Evolutionary conservation across 108 stramenopile genomes (phyloP).

Genomic region (Fistulifera pelliculosa): DNA sequence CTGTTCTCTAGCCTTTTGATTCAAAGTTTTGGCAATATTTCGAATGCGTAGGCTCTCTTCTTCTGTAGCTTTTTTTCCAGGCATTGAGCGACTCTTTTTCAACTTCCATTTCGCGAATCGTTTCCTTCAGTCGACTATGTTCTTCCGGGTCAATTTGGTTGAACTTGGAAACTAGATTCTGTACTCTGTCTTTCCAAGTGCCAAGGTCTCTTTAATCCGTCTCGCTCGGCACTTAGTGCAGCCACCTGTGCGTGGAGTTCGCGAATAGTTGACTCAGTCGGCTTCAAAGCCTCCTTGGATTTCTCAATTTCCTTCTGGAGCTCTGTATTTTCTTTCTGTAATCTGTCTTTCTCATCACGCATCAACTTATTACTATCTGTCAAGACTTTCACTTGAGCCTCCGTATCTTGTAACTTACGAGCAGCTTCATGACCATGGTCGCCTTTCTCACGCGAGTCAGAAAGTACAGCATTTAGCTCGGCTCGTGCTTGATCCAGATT

Average conservation of each 20-base stretch:
- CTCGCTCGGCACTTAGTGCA: conserved; percentile 63
- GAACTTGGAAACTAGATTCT: conserved; percentile 75
- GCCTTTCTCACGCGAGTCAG: conserved; percentile 14
- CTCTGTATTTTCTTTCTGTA: conserved; percentile 24
- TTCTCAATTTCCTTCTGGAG: conserved; percentile 28
- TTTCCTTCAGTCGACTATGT: conserved; percentile 55
- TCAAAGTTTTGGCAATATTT: conserved; percentile 43
- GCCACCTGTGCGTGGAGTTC: conserved; percentile 54
- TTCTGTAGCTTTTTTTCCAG: conserved; percentile 43
- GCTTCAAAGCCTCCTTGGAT: conserved; percentile 31
- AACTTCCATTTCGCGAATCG: conserved; percentile 38
- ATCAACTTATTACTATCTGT: conserved; percentile 73
- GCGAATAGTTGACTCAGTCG: conserved; percentile 29
- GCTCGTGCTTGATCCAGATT: conserved; percentile 72
- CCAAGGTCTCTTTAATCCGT: conserved; percentile 71
- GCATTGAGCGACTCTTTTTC: conserved; percentile 36
- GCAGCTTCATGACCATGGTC: not conserved
- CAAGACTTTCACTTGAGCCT: conserved; percentile 59
- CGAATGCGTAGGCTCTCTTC: conserved; percentile 51
- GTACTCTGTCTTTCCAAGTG: conserved; percentile 78
- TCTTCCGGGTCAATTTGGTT: conserved; percentile 87
- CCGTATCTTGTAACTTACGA: conserved; percentile 39
- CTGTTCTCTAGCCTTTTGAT: conserved; percentile 49
- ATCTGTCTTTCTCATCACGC: conserved; percentile 47
- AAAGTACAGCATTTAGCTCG: conserved; percentile 45